Conservation (phyloP, 306 rosid species). For the Lupinus albus region DNA sequence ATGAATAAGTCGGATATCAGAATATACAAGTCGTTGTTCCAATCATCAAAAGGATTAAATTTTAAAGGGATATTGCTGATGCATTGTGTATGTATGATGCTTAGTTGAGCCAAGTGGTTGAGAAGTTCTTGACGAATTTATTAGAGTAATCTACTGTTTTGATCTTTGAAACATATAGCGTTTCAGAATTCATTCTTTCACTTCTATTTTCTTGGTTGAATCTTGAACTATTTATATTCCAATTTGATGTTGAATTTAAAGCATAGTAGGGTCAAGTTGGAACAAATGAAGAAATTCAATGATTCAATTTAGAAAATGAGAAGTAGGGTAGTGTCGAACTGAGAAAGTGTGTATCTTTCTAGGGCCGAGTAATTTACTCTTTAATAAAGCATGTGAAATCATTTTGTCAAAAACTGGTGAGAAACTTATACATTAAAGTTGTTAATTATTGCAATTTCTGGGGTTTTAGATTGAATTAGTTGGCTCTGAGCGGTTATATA, state of each 20-base stretch:
- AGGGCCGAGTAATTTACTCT: background rate
- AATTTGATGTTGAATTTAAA: background rate
- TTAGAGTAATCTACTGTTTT: background rate
- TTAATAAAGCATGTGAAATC: background rate
- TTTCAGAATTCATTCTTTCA: background rate
- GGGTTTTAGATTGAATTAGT: constrained; percentile 12
- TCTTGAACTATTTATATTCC: background rate
- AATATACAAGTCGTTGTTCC: constrained; percentile 4
- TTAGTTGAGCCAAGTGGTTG: constrained; percentile 19
- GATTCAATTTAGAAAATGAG: constrained; percentile 7
- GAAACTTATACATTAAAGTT: background rate
- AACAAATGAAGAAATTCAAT: constrained; percentile 8
- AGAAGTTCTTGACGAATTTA: constrained; percentile 14
- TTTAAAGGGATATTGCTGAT: background rate
- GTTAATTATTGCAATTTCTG: constrained; percentile 6
- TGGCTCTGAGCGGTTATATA: no score
- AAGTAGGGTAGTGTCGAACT: background rate
- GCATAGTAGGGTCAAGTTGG: background rate
- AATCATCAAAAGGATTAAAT: background rate
- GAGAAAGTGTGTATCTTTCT: constrained; percentile 5
- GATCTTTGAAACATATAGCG: background rate
- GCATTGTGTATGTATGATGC: constrained; percentile 11
- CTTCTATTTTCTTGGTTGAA: background rate
- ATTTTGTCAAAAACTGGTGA: constrained; percentile 4
- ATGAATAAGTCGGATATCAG: constrained; percentile 7